Evolutionary conservation across 495 filamentous ascomycete species (phyloP).

Genomic region (Penicillium maclennaniae): DNA sequence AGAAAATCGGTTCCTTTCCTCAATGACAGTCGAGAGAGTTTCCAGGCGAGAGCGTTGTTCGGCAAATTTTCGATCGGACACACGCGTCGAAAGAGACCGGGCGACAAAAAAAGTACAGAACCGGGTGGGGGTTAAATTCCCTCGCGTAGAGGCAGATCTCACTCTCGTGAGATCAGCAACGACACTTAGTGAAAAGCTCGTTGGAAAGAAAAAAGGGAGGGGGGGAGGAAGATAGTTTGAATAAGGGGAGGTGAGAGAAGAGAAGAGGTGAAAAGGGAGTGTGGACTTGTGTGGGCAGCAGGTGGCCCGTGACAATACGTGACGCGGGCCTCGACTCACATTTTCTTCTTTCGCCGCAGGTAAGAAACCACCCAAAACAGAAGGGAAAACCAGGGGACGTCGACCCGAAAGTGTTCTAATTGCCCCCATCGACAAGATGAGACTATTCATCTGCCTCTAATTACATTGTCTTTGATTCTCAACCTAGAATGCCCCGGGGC

Average conservation of each 20-base stretch:
- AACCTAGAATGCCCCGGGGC: background rate
- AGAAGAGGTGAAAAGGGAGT: constrained; percentile 18
- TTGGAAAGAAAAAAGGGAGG: constrained; percentile 26
- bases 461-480: background rate
- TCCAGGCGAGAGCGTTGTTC: background rate
- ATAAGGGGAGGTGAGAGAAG: constrained; percentile 15
- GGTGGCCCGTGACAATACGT: constrained; percentile 15
- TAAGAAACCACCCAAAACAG: background rate
- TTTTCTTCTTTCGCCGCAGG: background rate
- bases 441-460: background rate
- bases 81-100: constrained; percentile 4
- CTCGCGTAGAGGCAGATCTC: constrained; percentile 33
- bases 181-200: constrained; percentile 55
- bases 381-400: background rate
- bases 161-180: constrained; percentile 34
- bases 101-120: constrained; percentile 15
- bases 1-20: background rate
- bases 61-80: constrained; percentile 5
- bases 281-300: constrained; percentile 8
- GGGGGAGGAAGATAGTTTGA: constrained; percentile 13
- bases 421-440: background rate
- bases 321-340: constrained; percentile 12
- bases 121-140: constrained; percentile 11
- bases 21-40: background rate
- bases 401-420: background rate